Conservation (phyloP, 2,329 filamentous ascomycete species). For the Trichoderma sp. region DNA sequence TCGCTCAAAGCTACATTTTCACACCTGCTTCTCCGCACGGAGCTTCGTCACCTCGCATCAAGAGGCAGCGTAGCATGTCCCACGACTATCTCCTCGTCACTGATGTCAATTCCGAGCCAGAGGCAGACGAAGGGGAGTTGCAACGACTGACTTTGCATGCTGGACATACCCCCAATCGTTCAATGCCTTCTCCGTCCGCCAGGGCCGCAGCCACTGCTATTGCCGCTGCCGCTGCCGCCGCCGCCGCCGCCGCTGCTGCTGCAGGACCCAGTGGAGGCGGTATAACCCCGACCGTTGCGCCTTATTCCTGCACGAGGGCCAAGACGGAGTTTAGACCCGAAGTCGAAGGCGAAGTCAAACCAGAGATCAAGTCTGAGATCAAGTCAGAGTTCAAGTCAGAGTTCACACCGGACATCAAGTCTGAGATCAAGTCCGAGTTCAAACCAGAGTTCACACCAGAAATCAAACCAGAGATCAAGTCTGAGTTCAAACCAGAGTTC, state of each 20-base stretch:
- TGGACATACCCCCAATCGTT: conserved; percentile 64
- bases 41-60: conserved; percentile 29
- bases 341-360: no score
- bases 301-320: neutral
- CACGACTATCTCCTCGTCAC: neutral
- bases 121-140: conserved; percentile 47
- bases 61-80: neutral
- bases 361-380: no score
- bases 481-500: neutral
- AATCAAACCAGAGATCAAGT: no score
- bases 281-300: conserved; percentile 33
- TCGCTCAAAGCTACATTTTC: conserved; percentile 56
- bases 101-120: conserved; percentile 37
- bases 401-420: no score
- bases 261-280: conserved; percentile 33
- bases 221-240: conserved; percentile 28
- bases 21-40: conserved; percentile 38
- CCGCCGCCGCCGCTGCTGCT: conserved; percentile 29
- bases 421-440: no score
- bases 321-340: no score
- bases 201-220: conserved; percentile 30
- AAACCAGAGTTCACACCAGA: no score
- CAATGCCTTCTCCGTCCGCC: conserved; percentile 53
- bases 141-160: conserved; percentile 62
- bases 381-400: no score